These are phyloP conservation scores for Dimocarpus longan DNA, from an alignment of 345 rosid species.

Conservation along the genomic window DNA sequence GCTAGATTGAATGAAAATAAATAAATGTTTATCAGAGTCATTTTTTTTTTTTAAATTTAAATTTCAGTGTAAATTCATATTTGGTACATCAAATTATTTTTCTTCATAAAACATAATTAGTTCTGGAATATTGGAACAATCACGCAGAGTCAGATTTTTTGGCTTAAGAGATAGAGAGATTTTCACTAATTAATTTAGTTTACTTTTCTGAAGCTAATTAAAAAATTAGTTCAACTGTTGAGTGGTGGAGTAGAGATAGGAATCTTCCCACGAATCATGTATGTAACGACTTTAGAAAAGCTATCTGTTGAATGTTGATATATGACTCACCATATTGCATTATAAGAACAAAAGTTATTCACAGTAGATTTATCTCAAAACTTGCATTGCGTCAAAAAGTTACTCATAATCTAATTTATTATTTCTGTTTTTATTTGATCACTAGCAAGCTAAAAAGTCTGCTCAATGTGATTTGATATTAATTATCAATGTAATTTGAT, in stretches of 20 bases:
- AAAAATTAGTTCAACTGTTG: background rate
- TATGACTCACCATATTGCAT: slow-evolving; percentile 10
- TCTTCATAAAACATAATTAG: too few relatives aligned
- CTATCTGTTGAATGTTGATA: background rate
- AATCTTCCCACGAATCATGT: slow-evolving; percentile 10
- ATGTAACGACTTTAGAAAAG: slow-evolving; percentile 6
- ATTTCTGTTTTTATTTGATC: too few relatives aligned
- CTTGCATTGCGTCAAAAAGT: background rate
- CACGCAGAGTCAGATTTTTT: background rate
- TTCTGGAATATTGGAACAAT: too few relatives aligned
- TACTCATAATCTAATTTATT: too few relatives aligned
- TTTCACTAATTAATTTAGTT: background rate
- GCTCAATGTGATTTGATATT: too few relatives aligned
- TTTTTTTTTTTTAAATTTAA: too few relatives aligned
- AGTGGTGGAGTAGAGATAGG: background rate
- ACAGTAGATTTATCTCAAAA: background rate
- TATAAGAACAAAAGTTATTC: background rate
- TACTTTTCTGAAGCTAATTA: background rate
- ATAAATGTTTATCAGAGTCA: too few relatives aligned
- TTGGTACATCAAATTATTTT: too few relatives aligned
- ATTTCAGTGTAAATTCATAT: too few relatives aligned
- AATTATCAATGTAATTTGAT: too few relatives aligned
- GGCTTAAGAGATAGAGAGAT: background rate
- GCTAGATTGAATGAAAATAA: too few relatives aligned
- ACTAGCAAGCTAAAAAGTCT: too few relatives aligned